Percentiles rank a stretch among this genome's conserved stretches.
Conservation (phyloP, 2,329 filamentous ascomycete species). For the Alternaria rosae region DNA sequence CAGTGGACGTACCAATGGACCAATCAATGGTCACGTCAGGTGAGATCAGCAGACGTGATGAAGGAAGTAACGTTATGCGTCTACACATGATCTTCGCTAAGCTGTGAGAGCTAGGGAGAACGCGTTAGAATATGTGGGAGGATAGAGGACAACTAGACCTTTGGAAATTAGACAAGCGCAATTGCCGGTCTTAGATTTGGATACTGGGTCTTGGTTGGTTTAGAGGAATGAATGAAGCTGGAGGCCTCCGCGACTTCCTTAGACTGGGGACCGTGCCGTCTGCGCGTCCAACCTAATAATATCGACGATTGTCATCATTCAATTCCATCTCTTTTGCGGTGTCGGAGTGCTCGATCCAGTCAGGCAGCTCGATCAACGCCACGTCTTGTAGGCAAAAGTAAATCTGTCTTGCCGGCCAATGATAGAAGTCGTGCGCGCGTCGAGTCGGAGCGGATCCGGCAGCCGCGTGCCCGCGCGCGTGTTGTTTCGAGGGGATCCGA, state of each 20-base stretch:
- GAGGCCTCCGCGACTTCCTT: neutral
- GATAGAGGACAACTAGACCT: neutral
- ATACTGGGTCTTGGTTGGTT: neutral
- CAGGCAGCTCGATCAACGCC: neutral
- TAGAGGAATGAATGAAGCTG: neutral
- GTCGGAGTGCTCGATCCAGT: neutral
- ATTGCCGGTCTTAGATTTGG: neutral
- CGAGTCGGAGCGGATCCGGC: conserved; percentile 11
- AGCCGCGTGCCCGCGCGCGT: neutral
- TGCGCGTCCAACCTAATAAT: neutral
- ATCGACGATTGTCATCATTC: neutral
- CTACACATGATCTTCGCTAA: conserved; percentile 8
- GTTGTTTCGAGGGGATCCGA: conserved; percentile 7
- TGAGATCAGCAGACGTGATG: neutral
- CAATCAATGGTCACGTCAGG: neutral
- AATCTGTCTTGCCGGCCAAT: neutral
- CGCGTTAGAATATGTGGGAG: neutral
- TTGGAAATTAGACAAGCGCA: neutral
- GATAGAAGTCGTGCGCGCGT: neutral
- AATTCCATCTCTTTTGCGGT: neutral
- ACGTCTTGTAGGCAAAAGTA: neutral
- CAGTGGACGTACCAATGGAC: neutral
- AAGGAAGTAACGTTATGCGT: neutral
- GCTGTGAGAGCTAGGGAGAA: neutral
- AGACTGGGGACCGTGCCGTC: neutral